A percentile compares a stretch with the other conserved stretches of the same genome.
Evolutionary conservation across 495 filamentous ascomycete species (phyloP).

Genomic region (Hypoxylon lenormandii): DNA sequence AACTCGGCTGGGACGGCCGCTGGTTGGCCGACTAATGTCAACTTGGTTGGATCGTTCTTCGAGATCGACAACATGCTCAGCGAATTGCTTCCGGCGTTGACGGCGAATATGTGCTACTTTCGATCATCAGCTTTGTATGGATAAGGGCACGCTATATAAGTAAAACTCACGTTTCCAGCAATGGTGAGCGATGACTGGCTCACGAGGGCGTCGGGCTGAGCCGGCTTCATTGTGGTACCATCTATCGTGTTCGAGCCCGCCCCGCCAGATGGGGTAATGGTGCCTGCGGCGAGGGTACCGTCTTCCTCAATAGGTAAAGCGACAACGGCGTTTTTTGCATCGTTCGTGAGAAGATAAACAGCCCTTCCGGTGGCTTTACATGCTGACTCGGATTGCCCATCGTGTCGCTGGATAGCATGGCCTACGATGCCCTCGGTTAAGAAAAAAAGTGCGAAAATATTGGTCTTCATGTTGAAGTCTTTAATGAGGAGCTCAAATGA

Average conservation of each 20-base stretch:
- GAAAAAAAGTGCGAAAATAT: conserved; percentile 16
- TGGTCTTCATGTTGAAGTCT: conserved; percentile 32
- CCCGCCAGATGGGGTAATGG: conserved; percentile 55
- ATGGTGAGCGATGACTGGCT: conserved; percentile 64
- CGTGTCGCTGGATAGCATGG: conserved; percentile 19
- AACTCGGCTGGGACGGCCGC: conserved; percentile 65
- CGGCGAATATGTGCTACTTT: conserved; percentile 63
- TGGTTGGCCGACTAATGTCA: conserved; percentile 60
- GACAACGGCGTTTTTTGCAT: conserved; percentile 59
- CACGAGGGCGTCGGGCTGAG: conserved; percentile 64
- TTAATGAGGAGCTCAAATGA: neutral
- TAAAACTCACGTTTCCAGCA: conserved; percentile 59
- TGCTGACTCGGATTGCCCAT: conserved; percentile 2
- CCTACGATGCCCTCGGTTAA: conserved; percentile 33
- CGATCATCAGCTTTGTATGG: conserved; percentile 17
- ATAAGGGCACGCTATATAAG: neutral
- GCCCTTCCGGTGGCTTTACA: conserved; percentile 54
- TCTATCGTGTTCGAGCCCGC: conserved; percentile 53
- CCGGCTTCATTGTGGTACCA: conserved; percentile 50
- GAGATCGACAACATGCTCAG: conserved; percentile 67
- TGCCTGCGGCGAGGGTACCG: conserved; percentile 58
- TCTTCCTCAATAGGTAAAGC: conserved; percentile 59
- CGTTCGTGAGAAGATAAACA: conserved; percentile 66
- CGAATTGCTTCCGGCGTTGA: conserved; percentile 72
- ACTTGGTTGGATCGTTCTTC: conserved; percentile 57